phyloP scores from a whole-genome alignment of 768 basidiomycete species.

The Termitomyces sp. region DNA sequence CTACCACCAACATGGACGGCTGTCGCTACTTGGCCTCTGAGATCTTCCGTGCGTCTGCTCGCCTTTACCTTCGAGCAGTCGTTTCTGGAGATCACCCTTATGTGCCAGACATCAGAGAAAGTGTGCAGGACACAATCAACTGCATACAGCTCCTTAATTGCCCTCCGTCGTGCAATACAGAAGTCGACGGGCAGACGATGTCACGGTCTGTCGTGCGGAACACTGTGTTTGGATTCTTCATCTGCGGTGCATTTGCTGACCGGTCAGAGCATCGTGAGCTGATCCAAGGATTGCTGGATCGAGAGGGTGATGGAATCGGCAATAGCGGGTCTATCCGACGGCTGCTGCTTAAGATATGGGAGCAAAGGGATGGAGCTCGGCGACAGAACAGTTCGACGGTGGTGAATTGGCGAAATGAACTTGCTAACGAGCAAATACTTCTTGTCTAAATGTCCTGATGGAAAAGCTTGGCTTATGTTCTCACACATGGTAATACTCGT shows the following conservation, averaged over 20 bases:
- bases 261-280: slow-evolving; percentile 33
- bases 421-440: slow-evolving; percentile 43
- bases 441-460: slow-evolving; percentile 39
- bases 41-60: slow-evolving; percentile 71
- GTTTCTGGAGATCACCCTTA: slow-evolving; percentile 68
- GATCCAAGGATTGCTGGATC: slow-evolving; percentile 41
- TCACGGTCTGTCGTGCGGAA: slow-evolving; percentile 61
- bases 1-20: slow-evolving; percentile 20
- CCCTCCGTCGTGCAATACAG: slow-evolving; percentile 13
- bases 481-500: background rate
- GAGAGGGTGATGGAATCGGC: slow-evolving; percentile 55
- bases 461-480: slow-evolving; percentile 7
- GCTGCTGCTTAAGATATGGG: slow-evolving; percentile 61
- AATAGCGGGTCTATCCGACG: slow-evolving; percentile 53
- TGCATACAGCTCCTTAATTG: slow-evolving; percentile 36
- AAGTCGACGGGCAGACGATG: slow-evolving; percentile 19
- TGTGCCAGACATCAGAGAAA: slow-evolving; percentile 55
- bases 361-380: slow-evolving; percentile 22
- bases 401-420: slow-evolving; percentile 59
- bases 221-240: slow-evolving; percentile 74
- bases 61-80: slow-evolving; percentile 72
- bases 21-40: slow-evolving; percentile 44
- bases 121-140: slow-evolving; percentile 48
- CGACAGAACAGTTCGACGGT: slow-evolving; percentile 15
- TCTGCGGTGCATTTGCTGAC: slow-evolving; percentile 67